phyloP scores from a whole-genome alignment of 306 rosid species.

The Lupinus albus region DNA sequence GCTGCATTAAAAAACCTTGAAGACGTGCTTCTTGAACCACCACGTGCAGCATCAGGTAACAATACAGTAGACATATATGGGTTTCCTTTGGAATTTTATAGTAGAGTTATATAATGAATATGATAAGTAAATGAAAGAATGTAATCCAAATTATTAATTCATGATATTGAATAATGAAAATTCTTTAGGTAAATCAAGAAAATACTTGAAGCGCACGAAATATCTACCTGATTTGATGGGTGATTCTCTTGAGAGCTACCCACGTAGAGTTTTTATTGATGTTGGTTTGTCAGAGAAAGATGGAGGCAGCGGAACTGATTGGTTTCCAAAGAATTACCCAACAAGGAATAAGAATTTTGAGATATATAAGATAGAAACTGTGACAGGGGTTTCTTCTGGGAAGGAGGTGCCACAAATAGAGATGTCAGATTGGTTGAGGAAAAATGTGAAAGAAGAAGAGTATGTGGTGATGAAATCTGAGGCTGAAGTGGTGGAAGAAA shows the following conservation, averaged over 20 bases:
- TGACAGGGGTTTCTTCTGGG: slow-evolving; percentile 37
- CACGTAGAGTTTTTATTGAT: slow-evolving; percentile 71
- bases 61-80: no score
- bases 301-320: slow-evolving; percentile 49
- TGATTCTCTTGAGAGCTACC: slow-evolving; percentile 69
- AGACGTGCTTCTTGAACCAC: slow-evolving; percentile 82
- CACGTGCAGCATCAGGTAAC: slow-evolving; percentile 63
- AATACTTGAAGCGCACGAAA: slow-evolving; percentile 60
- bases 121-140: no score
- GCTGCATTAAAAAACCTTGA: slow-evolving; percentile 71
- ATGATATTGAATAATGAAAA: no score
- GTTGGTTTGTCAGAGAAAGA: slow-evolving; percentile 58
- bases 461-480: slow-evolving; percentile 88
- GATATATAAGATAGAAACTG: slow-evolving; percentile 64
- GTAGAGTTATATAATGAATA: no score
- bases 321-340: slow-evolving; percentile 68
- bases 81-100: no score
- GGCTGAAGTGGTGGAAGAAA: slow-evolving; percentile 80
- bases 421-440: slow-evolving; percentile 75
- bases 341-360: slow-evolving; percentile 82
- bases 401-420: slow-evolving; percentile 46
- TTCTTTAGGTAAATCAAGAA: slow-evolving; percentile 55
- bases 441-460: slow-evolving; percentile 70
- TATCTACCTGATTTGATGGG: slow-evolving; percentile 84
- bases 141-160: no score